A percentile compares a stretch with the other conserved stretches of the same genome.
These are phyloP conservation scores for Hebeloma cylindrosporum DNA, from an alignment of 768 basidiomycete species.

Conservation along the genomic window DNA sequence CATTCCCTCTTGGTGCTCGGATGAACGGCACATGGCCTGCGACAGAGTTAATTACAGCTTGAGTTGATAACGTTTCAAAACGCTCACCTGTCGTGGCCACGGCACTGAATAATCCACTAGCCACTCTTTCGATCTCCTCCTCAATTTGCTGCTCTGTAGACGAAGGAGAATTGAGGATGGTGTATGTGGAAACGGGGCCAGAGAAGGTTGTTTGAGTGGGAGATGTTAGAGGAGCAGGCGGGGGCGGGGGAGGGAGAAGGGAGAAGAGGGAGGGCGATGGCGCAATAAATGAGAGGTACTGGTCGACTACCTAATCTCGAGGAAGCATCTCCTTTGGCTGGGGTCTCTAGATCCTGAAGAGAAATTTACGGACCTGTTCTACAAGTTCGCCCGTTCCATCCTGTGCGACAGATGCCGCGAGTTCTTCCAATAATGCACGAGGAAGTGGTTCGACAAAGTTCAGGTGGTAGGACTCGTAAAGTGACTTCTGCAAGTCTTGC, in stretches of 20 bases:
- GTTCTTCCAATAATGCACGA: slow-evolving; percentile 86
- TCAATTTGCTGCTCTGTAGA: slow-evolving; percentile 92
- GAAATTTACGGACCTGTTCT: slow-evolving; percentile 54
- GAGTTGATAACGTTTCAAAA: neutral
- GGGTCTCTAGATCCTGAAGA: neutral
- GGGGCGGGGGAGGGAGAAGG: slow-evolving; percentile 61
- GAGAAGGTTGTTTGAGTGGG: slow-evolving; percentile 32
- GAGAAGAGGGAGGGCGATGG: slow-evolving; percentile 94
- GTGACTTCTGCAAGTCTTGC: slow-evolving; percentile 83
- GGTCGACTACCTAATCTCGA: slow-evolving; percentile 76
- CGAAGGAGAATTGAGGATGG: slow-evolving; percentile 86
- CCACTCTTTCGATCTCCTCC: slow-evolving; percentile 88
- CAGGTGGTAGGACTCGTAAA: slow-evolving; percentile 92
- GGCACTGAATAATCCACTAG: slow-evolving; percentile 88
- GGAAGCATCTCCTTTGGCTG: slow-evolving; percentile 5
- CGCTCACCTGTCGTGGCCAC: slow-evolving; percentile 78
- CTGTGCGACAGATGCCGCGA: slow-evolving; percentile 84
- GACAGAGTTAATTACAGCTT: neutral
- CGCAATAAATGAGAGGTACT: slow-evolving; percentile 94
- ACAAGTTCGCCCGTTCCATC: slow-evolving; percentile 82
- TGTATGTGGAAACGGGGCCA: slow-evolving; percentile 64
- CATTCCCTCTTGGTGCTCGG: slow-evolving; percentile 91
- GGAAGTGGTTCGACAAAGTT: slow-evolving; percentile 95
- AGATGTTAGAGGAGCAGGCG: slow-evolving; percentile 35
- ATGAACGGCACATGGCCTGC: slow-evolving; percentile 92